Conservation (phyloP, 2,329 filamentous ascomycete species). For the Fulvia fulva region DNA sequence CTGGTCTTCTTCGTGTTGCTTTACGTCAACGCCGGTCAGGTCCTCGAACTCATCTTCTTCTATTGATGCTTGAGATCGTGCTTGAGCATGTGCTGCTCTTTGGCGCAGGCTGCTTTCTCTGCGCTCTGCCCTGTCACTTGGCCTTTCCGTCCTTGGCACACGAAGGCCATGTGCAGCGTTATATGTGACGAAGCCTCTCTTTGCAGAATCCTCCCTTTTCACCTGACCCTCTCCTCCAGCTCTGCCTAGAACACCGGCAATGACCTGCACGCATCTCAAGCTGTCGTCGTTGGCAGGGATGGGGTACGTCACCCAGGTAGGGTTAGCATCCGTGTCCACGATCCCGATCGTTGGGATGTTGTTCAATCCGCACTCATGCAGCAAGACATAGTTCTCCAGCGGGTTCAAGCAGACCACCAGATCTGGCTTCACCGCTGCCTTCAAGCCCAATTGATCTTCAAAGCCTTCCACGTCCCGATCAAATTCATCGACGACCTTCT, state of each 20-base stretch:
- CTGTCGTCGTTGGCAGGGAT: conserved; percentile 98
- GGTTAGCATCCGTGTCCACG: conserved; percentile 88
- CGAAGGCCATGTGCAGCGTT: conserved; percentile 33
- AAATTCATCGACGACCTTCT: conserved; percentile 72
- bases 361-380: conserved; percentile 86
- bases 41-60: conserved; percentile 12
- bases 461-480: conserved; percentile 65
- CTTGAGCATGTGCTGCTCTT: not conserved
- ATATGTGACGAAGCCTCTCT: conserved; percentile 60
- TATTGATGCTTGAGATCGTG: not conserved
- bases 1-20: conserved; percentile 17
- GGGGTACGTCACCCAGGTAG: conserved; percentile 90
- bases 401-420: conserved; percentile 91
- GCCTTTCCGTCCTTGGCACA: conserved; percentile 14
- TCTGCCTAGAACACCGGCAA: conserved; percentile 78
- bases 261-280: conserved; percentile 73
- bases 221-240: conserved; percentile 75
- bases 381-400: conserved; percentile 80
- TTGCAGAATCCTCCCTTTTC: conserved; percentile 61
- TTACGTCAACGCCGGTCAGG: conserved; percentile 12
- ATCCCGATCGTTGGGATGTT: conserved; percentile 92
- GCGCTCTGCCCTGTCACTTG: not conserved
- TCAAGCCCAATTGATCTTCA: conserved; percentile 59
- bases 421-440: conserved; percentile 73
- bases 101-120: not conserved